Evolutionary conservation across 768 basidiomycete genomes (phyloP).

Genomic region (Kondoa malvinella): DNA sequence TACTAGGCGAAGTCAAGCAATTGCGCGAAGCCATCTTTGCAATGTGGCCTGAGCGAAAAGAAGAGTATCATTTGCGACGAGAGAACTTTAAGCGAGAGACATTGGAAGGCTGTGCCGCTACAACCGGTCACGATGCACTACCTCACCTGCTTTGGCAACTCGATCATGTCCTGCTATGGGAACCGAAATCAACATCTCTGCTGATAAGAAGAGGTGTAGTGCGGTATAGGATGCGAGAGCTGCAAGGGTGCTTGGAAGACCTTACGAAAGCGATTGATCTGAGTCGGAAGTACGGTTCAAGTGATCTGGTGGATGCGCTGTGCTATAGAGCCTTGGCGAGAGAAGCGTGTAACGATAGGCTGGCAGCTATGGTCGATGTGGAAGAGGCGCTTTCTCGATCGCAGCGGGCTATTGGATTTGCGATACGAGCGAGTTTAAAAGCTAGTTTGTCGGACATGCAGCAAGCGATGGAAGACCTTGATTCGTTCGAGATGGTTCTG

Average conservation of each 20-base stretch:
- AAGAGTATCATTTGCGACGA: conserved; percentile 5
- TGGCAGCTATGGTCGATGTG: not conserved
- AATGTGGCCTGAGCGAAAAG: conserved; percentile 9
- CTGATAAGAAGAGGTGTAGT: conserved; percentile 12
- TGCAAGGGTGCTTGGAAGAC: conserved; percentile 9
- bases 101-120: not conserved
- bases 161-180: conserved; percentile 18
- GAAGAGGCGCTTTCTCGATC: not conserved
- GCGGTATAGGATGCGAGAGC: conserved; percentile 14
- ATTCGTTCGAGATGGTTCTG: not conserved
- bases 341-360: conserved; percentile 2
- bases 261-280: conserved; percentile 12
- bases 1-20: conserved; percentile 21
- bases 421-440: not conserved
- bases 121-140: not conserved
- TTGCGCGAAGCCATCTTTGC: conserved; percentile 20
- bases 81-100: conserved; percentile 3
- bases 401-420: not conserved
- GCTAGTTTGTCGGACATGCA: not conserved
- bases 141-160: conserved; percentile 13
- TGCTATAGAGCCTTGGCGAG: conserved; percentile 13
- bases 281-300: not conserved
- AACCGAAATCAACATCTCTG: conserved; percentile 15
- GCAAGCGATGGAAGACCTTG: conserved; percentile 2
- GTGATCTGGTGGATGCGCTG: conserved; percentile 18